Conservation (phyloP, 768 basidiomycete genomes). For the Suillus cothurnatus region DNA sequence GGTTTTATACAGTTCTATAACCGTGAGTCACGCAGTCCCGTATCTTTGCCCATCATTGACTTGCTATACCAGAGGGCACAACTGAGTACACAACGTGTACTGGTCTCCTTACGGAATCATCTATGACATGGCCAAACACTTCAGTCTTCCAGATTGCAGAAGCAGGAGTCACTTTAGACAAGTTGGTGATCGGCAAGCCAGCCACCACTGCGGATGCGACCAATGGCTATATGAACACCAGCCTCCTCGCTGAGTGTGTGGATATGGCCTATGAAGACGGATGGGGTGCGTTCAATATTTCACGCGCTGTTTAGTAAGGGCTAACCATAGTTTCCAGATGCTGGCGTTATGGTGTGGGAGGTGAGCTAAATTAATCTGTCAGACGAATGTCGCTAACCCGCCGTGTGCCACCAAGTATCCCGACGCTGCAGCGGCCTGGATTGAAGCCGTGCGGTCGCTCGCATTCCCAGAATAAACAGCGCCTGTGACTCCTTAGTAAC, state of each 20-base stretch:
- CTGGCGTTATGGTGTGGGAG: slow-evolving; percentile 25
- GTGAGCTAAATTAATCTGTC: slow-evolving; percentile 15
- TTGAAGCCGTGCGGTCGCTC: slow-evolving; percentile 37
- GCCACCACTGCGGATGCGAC: slow-evolving; percentile 50
- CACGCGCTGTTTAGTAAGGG: not conserved
- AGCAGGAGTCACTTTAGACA: slow-evolving; percentile 57
- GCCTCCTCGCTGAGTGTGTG: slow-evolving; percentile 62
- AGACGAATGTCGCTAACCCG: slow-evolving; percentile 3
- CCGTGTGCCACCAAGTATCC: slow-evolving; percentile 35
- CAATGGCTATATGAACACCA: slow-evolving; percentile 58
- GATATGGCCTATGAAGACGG: slow-evolving; percentile 58
- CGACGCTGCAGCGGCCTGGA: slow-evolving; percentile 43
- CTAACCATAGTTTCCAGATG: slow-evolving; percentile 8
- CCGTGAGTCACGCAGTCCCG: slow-evolving; percentile 19
- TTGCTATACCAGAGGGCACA: slow-evolving; percentile 32
- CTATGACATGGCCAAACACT: slow-evolving; percentile 43
- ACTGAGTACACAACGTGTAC: slow-evolving; percentile 42
- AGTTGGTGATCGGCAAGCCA: slow-evolving; percentile 80
- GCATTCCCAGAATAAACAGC: slow-evolving; percentile 36
- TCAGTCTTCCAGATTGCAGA: slow-evolving; percentile 51
- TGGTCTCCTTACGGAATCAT: slow-evolving; percentile 41
- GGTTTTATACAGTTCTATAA: slow-evolving; percentile 44
- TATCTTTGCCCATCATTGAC: not conserved
- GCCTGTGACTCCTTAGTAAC: not conserved
- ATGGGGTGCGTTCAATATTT: slow-evolving; percentile 55